A percentile compares a stretch with the other conserved stretches of the same genome.
Evolutionary conservation across 257 asterid species (phyloP).

Genomic region (Schizonepeta tenuifolia): DNA sequence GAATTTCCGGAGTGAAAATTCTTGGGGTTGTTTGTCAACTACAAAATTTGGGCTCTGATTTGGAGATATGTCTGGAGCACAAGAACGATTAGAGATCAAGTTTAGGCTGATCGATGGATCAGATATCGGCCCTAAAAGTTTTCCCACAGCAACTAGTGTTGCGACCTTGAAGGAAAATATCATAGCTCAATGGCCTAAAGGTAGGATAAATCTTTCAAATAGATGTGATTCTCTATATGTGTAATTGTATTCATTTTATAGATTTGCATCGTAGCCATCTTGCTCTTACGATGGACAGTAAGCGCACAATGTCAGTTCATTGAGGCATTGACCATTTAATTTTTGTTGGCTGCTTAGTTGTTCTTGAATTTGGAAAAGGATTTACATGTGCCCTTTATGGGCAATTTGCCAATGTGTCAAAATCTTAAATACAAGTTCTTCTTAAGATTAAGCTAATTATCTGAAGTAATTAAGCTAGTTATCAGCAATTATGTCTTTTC

Average conservation of each 20-base stretch:
- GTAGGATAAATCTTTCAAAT: constrained; percentile 40
- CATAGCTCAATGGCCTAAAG: constrained; percentile 95
- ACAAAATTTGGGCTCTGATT: constrained; percentile 25
- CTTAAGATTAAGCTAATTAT: background rate
- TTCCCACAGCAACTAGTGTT: constrained; percentile 65
- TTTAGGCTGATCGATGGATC: constrained; percentile 92
- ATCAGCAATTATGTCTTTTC: background rate
- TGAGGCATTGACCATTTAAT: too few species aligned
- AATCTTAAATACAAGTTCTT: background rate
- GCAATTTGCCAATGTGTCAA: too few species aligned
- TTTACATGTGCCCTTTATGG: too few species aligned
- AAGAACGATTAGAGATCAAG: constrained; percentile 85
- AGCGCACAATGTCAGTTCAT: too few species aligned
- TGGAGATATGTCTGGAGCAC: constrained; percentile 60
- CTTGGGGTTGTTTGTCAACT: constrained; percentile 31
- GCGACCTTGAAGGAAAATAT: constrained; percentile 83
- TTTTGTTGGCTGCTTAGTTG: background rate
- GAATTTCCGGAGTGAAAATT: constrained; percentile 36
- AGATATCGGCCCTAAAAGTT: constrained; percentile 82
- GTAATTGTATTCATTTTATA: background rate
- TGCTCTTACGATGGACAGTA: too few species aligned
- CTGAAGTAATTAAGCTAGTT: too few species aligned
- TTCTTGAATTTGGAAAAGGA: background rate
- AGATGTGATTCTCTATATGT: background rate
- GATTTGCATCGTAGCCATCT: background rate